Base-by-base conservation (phyloP, 805 yeast species). In the Wickerhamomyces mucosus region DNA sequence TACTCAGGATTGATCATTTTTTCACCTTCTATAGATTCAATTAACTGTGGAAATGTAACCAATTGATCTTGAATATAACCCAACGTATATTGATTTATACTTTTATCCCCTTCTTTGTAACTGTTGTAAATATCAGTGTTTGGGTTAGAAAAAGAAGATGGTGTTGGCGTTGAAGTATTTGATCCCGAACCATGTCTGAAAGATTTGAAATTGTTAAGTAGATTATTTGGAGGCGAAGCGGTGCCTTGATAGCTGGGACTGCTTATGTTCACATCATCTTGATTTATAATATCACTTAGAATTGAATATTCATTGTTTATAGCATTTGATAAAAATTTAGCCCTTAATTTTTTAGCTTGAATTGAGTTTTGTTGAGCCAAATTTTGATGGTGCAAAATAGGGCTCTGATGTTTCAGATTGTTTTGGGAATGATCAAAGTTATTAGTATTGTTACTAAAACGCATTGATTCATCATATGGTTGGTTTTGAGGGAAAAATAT, bases 261-360 rank as follows among this genome's bases (percentile, higher is more conserved):
- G 15, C 29, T 26, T 13, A 29, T 24, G 16, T 34, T 5, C 10
- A 37, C 21, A 9, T 47, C 42, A 19, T 58, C 63, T 34, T 51
- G 56, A 21, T 72, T 72, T 22, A 77, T 65, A 30, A 80, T 78
- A 37, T 66, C 72, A 7, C 85, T 77, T 19, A 80, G 55, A 4
- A 79, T 73, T 4, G 83, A 67, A 43, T 80, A 79, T 43, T 80
- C 92, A 31, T 77, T 58, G 45, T 77, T 79, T 0, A 84, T 86
- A 1, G 92, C 86, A 21, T 70, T 61, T 1, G 85, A 76, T 37
- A 78, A 48, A 43, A 79, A 79, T 37, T 69, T 45, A 45, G 70
- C 44, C 55, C 27, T 20, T 17, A 14, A 19, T 27, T 50, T 46
- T n/a, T n/a, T n/a, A n/a, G n/a, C n/a, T n/a, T n/a, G n/a, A n/a